Percentiles rank a stretch among this genome's conserved stretches.
Conservation (phyloP, 345 rosid species). For the Mangifera indica region DNA sequence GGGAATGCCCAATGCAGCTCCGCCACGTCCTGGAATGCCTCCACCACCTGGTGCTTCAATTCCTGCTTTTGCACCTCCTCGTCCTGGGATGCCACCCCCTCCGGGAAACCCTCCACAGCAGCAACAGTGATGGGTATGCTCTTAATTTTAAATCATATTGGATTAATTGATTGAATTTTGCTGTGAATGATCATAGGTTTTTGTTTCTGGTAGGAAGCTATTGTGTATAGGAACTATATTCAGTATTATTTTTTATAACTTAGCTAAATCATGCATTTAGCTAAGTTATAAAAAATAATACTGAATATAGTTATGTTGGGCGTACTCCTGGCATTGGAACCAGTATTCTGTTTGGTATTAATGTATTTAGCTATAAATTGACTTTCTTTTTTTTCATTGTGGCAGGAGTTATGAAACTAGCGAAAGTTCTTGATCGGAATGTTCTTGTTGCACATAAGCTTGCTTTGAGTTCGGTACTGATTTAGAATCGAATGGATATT, state of each 20-base stretch:
- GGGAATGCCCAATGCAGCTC: constrained; percentile 72
- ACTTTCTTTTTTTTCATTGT: not conserved
- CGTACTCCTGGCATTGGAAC: not conserved
- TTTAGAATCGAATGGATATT: not conserved
- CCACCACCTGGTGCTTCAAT: constrained; percentile 75
- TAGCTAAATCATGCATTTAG: not conserved
- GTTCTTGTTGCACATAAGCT: not conserved
- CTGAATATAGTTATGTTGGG: no score
- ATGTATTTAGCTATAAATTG: no score
- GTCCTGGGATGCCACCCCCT: constrained; percentile 94
- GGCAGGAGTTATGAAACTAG: not conserved
- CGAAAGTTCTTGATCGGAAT: not conserved
- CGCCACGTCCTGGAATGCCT: constrained; percentile 90
- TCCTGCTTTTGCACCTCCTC: constrained; percentile 32
- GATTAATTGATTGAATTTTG: not conserved
- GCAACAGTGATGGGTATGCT: constrained; percentile 41
- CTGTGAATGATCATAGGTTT: not conserved
- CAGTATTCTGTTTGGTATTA: no score
- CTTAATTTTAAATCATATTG: not conserved
- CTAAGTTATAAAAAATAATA: no score
- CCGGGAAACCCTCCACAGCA: constrained; percentile 41
- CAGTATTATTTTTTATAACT: not conserved
- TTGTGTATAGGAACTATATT: not conserved
- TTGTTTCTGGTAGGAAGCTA: not conserved
- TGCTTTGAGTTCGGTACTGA: not conserved